Percentiles rank a stretch among this genome's conserved stretches.
phyloP scores from a whole-genome alignment of 1,139 yeast genomes.

The Pichia sp. region DNA sequence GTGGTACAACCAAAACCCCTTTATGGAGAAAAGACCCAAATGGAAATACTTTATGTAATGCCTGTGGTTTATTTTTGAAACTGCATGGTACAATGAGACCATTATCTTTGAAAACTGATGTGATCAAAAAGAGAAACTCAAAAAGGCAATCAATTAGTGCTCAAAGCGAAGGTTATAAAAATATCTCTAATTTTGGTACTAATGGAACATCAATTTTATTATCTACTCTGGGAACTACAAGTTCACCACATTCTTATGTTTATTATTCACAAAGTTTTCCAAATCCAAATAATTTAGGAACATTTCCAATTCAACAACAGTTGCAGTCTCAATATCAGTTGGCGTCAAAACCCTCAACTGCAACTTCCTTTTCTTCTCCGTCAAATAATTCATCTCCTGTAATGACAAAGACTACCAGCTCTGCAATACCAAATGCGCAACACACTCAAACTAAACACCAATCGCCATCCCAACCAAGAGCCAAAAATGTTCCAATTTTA shows the following conservation, averaged over 20 bases:
- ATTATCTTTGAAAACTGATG: slow-evolving; percentile 49
- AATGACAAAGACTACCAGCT: background rate
- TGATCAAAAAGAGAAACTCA: slow-evolving; percentile 48
- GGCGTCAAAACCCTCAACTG: background rate
- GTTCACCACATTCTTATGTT: slow-evolving; percentile 8
- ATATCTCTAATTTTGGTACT: slow-evolving; percentile 3
- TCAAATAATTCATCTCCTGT: background rate
- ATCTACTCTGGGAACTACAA: background rate
- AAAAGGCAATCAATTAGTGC: slow-evolving; percentile 27
- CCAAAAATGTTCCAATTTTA: slow-evolving; percentile 30
- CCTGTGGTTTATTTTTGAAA: slow-evolving; percentile 53
- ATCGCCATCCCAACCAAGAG: slow-evolving; percentile 7
- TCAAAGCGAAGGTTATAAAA: slow-evolving; percentile 17
- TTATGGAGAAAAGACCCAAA: slow-evolving; percentile 52
- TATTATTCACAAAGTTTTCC: slow-evolving; percentile 22
- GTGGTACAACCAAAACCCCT: slow-evolving; percentile 52
- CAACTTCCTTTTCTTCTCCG: background rate
- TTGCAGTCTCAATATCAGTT: slow-evolving; percentile 3
- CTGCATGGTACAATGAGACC: slow-evolving; percentile 56
- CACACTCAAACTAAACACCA: background rate
- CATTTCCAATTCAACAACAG: slow-evolving; percentile 1
- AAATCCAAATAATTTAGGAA: background rate
- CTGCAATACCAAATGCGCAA: background rate
- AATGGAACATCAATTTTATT: background rate
- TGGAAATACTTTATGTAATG: slow-evolving; percentile 54